Conservation (phyloP, 352 stramenopile genomes). For the Thraustochytrium striatum region DNA sequence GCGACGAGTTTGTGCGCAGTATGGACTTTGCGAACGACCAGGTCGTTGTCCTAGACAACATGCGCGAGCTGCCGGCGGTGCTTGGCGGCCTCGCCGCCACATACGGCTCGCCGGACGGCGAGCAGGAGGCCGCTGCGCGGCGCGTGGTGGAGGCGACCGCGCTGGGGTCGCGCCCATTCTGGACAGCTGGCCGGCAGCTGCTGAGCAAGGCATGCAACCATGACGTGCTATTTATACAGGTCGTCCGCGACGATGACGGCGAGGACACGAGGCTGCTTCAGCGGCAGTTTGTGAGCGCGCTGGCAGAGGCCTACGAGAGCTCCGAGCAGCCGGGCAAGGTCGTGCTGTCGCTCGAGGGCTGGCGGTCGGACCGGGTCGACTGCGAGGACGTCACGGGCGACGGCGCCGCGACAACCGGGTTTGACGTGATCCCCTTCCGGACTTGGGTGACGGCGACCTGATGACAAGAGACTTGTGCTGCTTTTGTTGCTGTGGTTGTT, state of each 20-base stretch:
- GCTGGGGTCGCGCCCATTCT: too few species aligned
- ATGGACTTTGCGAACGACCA: slow-evolving; percentile 5
- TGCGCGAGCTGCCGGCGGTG: not conserved
- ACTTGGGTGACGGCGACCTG: not conserved
- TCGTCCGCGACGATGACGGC: too few species aligned
- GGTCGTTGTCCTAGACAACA: not conserved
- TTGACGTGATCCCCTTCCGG: not conserved
- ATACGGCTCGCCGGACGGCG: too few species aligned
- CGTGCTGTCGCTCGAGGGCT: not conserved
- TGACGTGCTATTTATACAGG: too few species aligned
- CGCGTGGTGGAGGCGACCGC: too few species aligned
- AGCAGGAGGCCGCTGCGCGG: too few species aligned
- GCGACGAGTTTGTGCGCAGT: not conserved
- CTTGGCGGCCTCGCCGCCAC: too few species aligned
- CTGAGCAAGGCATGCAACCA: too few species aligned
- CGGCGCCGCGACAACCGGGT: not conserved
- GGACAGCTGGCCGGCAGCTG: too few species aligned
- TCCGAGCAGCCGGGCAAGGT: not conserved
- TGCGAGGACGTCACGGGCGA: not conserved
- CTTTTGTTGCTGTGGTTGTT: not conserved
- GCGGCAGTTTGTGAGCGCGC: not conserved
- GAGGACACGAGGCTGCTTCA: too few species aligned
- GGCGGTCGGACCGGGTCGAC: not conserved
- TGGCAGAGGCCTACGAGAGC: not conserved
- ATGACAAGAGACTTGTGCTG: not conserved